Evolutionary conservation across 2,329 filamentous ascomycete genomes (phyloP).

Genomic region (Clonostachys byssicola): DNA sequence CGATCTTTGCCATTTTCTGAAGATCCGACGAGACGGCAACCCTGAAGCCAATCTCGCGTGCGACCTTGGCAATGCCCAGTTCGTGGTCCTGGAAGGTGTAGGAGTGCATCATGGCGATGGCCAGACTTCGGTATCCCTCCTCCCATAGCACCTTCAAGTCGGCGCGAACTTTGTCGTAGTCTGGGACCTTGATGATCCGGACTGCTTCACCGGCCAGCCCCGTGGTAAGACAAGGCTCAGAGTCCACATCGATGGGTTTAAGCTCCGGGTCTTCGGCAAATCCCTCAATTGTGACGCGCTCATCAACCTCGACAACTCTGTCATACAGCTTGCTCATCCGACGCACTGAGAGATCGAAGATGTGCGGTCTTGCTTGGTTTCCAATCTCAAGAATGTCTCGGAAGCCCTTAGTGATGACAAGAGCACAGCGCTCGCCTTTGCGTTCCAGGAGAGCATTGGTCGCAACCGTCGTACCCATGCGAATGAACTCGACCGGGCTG

Average conservation of each 20-base stretch:
- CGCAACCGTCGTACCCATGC: constrained; percentile 66
- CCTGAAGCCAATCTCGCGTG: constrained; percentile 32
- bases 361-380: constrained; percentile 68
- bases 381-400: constrained; percentile 69
- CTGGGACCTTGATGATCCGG: constrained; percentile 57
- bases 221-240: constrained; percentile 53
- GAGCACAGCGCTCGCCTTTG: constrained; percentile 67
- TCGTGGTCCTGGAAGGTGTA: constrained; percentile 60
- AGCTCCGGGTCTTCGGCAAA: constrained; percentile 65
- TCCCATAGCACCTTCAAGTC: constrained; percentile 54
- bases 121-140: constrained; percentile 46
- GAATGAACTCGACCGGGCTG: constrained; percentile 40
- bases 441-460: constrained; percentile 72
- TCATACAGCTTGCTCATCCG: constrained; percentile 68
- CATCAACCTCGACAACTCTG: constrained; percentile 68
- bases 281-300: constrained; percentile 69
- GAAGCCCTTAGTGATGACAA: constrained; percentile 70
- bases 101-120: constrained; percentile 68
- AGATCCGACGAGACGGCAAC: constrained; percentile 5
- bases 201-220: constrained; percentile 67
- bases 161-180: constrained; percentile 40
- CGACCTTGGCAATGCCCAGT: constrained; percentile 23
- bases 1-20: constrained; percentile 36
- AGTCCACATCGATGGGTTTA: constrained; percentile 31
- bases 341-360: constrained; percentile 68